Evolutionary conservation across 257 asterid species (phyloP).

Genomic region (Nicotiana noctiflora): DNA sequence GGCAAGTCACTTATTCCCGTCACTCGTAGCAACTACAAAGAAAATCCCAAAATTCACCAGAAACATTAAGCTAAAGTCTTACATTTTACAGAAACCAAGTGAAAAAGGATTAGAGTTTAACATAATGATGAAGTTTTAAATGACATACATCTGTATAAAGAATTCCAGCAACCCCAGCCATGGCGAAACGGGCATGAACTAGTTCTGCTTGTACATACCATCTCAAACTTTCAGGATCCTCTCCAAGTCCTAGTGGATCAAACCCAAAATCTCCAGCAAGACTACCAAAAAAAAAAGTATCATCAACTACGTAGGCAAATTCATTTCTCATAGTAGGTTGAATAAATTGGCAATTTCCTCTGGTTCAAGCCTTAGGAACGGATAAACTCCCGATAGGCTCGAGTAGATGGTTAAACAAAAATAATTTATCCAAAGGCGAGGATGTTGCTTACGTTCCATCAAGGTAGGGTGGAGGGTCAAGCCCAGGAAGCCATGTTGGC

Average conservation of each 20-base stretch:
- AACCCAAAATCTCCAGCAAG: constrained; percentile 87
- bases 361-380: not conserved
- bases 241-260: constrained; percentile 90
- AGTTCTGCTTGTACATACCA: constrained; percentile 94
- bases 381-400: not conserved
- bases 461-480: constrained; percentile 84
- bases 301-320: not conserved
- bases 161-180: constrained; percentile 96
- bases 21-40: constrained; percentile 61
- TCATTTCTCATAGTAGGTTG: not conserved
- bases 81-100: not conserved
- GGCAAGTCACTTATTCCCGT: constrained; percentile 69
- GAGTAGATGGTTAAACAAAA: not conserved
- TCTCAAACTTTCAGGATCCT: constrained; percentile 76
- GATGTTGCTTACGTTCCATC: constrained; percentile 66
- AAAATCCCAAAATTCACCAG: constrained; percentile 2
- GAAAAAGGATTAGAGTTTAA: not conserved
- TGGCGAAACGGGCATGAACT: constrained; percentile 86
- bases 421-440: not conserved
- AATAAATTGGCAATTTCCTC: not conserved
- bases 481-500: constrained; percentile 93
- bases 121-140: not conserved
- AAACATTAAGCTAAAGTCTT: not conserved
- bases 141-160: constrained; percentile 62
- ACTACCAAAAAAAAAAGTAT: constrained; percentile 24